A percentile compares a stretch with the other conserved stretches of the same genome.
These are phyloP conservation scores for Calonectria montana DNA, from an alignment of 2,329 filamentous ascomycete species.

Conservation along the genomic window DNA sequence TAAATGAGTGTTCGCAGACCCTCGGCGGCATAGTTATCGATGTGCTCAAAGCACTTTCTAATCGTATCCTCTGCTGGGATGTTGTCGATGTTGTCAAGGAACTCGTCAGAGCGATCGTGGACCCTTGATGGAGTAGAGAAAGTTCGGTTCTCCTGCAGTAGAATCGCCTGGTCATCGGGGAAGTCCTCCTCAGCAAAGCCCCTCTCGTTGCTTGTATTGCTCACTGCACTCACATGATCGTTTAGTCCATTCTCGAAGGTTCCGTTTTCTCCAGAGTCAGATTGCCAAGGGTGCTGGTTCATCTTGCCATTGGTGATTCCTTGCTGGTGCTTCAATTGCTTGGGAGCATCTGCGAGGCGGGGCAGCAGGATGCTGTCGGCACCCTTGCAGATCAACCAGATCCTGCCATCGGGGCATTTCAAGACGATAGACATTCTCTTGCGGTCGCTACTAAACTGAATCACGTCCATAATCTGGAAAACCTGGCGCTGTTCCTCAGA, in stretches of 20 bases:
- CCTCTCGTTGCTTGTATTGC: background rate
- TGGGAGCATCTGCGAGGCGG: slow-evolving; percentile 75
- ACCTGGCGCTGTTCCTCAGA: slow-evolving; percentile 63
- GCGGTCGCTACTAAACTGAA: slow-evolving; percentile 89
- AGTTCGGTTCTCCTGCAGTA: background rate
- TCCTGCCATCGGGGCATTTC: slow-evolving; percentile 82
- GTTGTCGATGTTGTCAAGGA: background rate
- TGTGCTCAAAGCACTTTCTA: slow-evolving; percentile 84
- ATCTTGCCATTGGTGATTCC: background rate
- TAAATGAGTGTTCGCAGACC: slow-evolving; percentile 86
- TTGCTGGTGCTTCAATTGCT: background rate
- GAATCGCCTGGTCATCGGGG: background rate
- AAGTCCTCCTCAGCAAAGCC: background rate
- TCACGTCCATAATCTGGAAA: slow-evolving; percentile 86
- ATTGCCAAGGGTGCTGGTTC: background rate
- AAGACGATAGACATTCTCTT: slow-evolving; percentile 94
- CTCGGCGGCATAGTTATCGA: slow-evolving; percentile 90
- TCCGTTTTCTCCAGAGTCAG: background rate
- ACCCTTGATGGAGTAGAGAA: background rate
- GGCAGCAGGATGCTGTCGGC: slow-evolving; percentile 87
- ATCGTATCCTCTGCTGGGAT: slow-evolving; percentile 68
- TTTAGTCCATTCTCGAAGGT: background rate
- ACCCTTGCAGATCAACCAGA: slow-evolving; percentile 90
- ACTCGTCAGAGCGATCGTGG: background rate
- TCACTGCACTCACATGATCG: background rate